Percentiles rank a stretch among this genome's conserved stretches.
phyloP scores from a whole-genome alignment of 352 stramenopile genomes.

The Phytophthora hibernalis region DNA sequence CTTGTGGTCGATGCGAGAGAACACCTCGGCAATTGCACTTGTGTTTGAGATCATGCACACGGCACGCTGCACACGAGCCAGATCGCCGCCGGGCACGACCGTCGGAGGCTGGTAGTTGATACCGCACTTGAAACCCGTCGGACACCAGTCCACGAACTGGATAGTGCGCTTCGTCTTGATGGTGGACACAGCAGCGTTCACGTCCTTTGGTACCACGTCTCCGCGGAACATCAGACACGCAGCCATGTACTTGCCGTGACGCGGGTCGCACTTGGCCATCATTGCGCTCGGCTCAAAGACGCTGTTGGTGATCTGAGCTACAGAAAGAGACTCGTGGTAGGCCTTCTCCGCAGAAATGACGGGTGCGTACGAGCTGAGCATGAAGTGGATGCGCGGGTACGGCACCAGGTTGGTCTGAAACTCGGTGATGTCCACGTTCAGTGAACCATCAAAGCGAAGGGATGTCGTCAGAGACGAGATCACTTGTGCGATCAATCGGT shows the following conservation, averaged over 20 bases:
- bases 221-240: slow-evolving; percentile 99
- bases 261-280: slow-evolving; percentile 98
- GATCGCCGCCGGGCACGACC: slow-evolving; percentile 96
- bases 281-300: slow-evolving; percentile 96
- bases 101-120: slow-evolving; percentile 79
- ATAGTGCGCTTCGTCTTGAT: slow-evolving; percentile 99
- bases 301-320: slow-evolving; percentile 96
- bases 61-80: slow-evolving; percentile 97
- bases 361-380: slow-evolving; percentile 96
- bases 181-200: slow-evolving; percentile 97
- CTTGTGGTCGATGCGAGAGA: slow-evolving; percentile 42
- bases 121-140: slow-evolving; percentile 98
- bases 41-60: slow-evolving; percentile 99
- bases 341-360: slow-evolving; percentile 96
- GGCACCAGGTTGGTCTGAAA: slow-evolving; percentile 99
- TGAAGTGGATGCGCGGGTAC: slow-evolving; percentile 98
- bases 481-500: slow-evolving; percentile 97
- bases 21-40: slow-evolving; percentile 94
- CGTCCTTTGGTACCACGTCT: slow-evolving; percentile 95
- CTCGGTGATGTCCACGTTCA: slow-evolving; percentile 98
- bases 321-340: slow-evolving; percentile 95
- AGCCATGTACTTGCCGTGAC: slow-evolving; percentile 99
- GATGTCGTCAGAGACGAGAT: slow-evolving; percentile 97
- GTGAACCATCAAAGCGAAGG: slow-evolving; percentile 96
- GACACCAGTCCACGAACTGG: slow-evolving; percentile 99